Conservation (phyloP, 73 alveolate species). For the Tetrahymena elliotti region DNA sequence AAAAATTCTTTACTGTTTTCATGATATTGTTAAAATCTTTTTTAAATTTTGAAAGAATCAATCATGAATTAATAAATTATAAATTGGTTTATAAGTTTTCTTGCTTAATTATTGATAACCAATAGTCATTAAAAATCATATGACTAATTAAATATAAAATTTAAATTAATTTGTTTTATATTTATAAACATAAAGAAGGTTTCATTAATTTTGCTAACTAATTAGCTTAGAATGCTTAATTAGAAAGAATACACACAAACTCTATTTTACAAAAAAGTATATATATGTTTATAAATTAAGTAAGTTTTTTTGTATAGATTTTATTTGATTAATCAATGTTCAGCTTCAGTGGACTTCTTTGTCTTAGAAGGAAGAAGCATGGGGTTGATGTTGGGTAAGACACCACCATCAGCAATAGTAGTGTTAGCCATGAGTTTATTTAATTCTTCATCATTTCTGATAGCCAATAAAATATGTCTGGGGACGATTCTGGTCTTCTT, state of each 20-base stretch:
- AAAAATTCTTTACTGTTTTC: too few relatives aligned
- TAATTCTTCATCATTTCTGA: slow-evolving; percentile 66
- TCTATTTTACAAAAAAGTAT: background rate
- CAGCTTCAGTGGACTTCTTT: background rate
- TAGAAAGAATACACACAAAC: background rate
- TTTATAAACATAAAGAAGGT: background rate
- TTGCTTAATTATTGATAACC: too few relatives aligned
- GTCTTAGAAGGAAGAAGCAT: slow-evolving; percentile 27
- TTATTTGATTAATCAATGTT: background rate
- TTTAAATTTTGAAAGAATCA: background rate
- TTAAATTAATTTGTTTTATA: background rate
- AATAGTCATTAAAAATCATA: too few relatives aligned
- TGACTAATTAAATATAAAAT: background rate
- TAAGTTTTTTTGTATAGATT: background rate
- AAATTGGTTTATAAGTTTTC: background rate
- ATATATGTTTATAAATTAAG: background rate
- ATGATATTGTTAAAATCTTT: too few relatives aligned
- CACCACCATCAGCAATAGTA: slow-evolving; percentile 83
- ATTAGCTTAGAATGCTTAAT: background rate
- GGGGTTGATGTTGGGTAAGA: slow-evolving; percentile 67
- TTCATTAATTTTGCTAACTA: background rate
- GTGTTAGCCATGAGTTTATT: slow-evolving; percentile 74
- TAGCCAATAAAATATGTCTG: slow-evolving; percentile 67
- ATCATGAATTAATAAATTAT: too few relatives aligned
- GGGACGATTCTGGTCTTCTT: slow-evolving; percentile 70